These are phyloP conservation scores for Exserohilum turcica DNA, from an alignment of 2,329 filamentous ascomycete genomes.

Conservation along the genomic window DNA sequence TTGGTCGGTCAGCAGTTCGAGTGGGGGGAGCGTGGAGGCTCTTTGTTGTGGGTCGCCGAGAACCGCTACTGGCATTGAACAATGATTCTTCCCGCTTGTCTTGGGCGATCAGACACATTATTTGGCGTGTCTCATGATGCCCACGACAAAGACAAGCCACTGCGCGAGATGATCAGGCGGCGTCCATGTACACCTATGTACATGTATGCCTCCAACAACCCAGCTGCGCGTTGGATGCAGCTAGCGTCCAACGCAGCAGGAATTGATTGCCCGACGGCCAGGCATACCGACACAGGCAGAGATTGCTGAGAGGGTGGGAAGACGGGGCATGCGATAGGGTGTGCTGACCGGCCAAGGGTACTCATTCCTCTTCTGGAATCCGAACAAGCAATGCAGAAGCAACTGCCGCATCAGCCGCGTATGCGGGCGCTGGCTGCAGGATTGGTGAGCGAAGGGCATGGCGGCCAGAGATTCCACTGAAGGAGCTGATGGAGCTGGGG, in stretches of 20 bases:
- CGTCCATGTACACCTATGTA: neutral
- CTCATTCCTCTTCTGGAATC: constrained; percentile 1
- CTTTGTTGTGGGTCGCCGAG: neutral
- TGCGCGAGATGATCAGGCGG: constrained; percentile 5
- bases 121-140: constrained; percentile 5
- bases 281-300: constrained; percentile 5
- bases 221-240: neutral
- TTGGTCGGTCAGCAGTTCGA: neutral
- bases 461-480: constrained; percentile 4
- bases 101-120: constrained; percentile 1
- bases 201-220: neutral
- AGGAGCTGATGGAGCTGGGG: neutral
- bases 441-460: constrained; percentile 1
- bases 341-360: constrained; percentile 6
- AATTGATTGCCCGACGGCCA: constrained; percentile 2
- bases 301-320: constrained; percentile 5
- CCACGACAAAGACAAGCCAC: constrained; percentile 1
- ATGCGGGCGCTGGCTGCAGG: neutral
- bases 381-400: constrained; percentile 14
- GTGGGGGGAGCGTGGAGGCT: neutral
- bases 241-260: constrained; percentile 2
- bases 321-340: constrained; percentile 5
- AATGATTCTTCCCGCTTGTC: neutral
- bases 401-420: constrained; percentile 10
- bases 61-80: neutral